Percentiles rank a stretch among this genome's conserved stretches.
phyloP scores from a whole-genome alignment of 768 basidiomycete genomes.

The Hirschioporus abietinus region DNA sequence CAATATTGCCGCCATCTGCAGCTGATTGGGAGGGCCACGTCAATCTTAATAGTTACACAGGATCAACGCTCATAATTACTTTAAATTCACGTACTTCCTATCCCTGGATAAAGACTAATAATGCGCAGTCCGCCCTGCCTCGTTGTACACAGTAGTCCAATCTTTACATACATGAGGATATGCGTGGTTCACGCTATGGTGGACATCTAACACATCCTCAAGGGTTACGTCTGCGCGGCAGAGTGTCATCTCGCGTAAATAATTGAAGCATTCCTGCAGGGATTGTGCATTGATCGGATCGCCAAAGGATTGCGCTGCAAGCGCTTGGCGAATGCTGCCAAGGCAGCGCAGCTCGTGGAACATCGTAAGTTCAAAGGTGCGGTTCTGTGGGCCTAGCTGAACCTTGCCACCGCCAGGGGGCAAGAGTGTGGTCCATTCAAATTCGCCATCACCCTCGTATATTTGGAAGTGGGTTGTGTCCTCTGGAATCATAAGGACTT shows the following conservation, averaged over 20 bases:
- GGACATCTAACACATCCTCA: constrained; percentile 34
- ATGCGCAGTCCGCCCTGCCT: background rate
- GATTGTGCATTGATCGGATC: constrained; percentile 11
- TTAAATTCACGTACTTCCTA: background rate
- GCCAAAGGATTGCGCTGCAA: background rate
- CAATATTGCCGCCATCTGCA: too few species aligned
- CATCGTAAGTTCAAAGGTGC: constrained; percentile 25
- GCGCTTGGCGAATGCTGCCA: constrained; percentile 18
- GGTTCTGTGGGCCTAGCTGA: constrained; percentile 20
- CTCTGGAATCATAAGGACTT: background rate
- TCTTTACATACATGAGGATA: constrained; percentile 37
- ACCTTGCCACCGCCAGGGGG: constrained; percentile 19
- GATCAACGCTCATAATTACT: background rate
- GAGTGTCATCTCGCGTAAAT: constrained; percentile 39
- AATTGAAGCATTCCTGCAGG: constrained; percentile 42
- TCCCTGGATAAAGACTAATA: background rate
- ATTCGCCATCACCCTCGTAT: background rate
- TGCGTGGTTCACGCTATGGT: constrained; percentile 32
- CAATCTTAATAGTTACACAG: too few species aligned
- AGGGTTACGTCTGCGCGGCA: constrained; percentile 45
- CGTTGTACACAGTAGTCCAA: constrained; percentile 31
- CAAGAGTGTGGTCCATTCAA: constrained; percentile 27
- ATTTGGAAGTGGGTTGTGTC: background rate
- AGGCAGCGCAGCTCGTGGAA: constrained; percentile 32
- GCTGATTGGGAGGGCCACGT: too few species aligned